Evolutionary conservation across 2,329 filamentous ascomycete genomes (phyloP).

Genomic region (Helotiales sp.): DNA sequence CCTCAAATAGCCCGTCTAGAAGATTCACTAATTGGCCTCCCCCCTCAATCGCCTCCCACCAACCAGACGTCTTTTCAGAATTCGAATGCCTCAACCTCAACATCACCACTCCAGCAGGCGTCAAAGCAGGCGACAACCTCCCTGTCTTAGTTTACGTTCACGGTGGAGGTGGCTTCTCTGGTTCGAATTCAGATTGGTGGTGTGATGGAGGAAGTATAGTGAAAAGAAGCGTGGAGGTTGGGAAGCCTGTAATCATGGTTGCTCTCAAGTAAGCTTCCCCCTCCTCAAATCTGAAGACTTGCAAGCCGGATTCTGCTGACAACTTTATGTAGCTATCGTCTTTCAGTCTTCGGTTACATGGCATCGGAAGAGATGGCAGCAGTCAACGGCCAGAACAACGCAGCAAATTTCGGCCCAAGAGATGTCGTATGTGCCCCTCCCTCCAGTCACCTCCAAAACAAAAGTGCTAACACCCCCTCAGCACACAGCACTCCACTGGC

Average conservation of each 20-base stretch:
- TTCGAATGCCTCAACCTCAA: conserved; percentile 55
- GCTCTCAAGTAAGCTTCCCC: conserved; percentile 27
- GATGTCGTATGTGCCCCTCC: conserved; percentile 6
- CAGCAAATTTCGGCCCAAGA: conserved; percentile 6
- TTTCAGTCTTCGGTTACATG: conserved; percentile 19
- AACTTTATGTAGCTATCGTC: conserved; percentile 21
- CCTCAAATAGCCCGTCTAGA: conserved; percentile 12
- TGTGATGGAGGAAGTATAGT: conserved; percentile 20
- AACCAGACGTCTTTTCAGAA: conserved; percentile 21
- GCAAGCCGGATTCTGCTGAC: no score
- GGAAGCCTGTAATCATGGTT: conserved; percentile 18
- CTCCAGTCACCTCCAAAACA: not conserved
- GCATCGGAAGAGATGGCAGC: conserved; percentile 14
- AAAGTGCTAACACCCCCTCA: conserved; percentile 30
- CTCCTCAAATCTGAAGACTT: no score
- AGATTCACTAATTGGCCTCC: conserved; percentile 19
- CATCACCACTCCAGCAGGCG: conserved; percentile 49
- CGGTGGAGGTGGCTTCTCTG: conserved; percentile 50
- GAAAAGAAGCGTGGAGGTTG: conserved; percentile 20
- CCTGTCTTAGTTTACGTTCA: conserved; percentile 62
- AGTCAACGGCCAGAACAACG: conserved; percentile 10
- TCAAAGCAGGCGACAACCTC: conserved; percentile 39
- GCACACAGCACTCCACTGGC: conserved; percentile 61
- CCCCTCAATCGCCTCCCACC: not conserved
- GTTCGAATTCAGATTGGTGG: conserved; percentile 34